Base-by-base conservation (phyloP, 2,329 filamentous ascomycete genomes). In the Thelonectria rubi region DNA sequence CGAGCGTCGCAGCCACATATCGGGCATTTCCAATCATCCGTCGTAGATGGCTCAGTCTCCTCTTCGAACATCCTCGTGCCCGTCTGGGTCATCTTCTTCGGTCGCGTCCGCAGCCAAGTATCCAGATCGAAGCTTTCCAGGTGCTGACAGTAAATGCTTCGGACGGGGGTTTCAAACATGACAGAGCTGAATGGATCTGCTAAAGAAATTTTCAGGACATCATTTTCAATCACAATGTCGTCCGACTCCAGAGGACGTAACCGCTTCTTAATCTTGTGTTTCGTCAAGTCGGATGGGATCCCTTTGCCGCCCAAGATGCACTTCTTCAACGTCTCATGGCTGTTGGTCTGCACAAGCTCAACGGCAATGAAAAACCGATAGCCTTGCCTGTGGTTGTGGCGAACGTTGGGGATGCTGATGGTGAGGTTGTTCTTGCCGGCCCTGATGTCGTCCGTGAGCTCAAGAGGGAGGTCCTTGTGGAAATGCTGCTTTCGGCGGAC, bases 101-200 rank as follows among this genome's bases (percentile, higher is more conserved):
- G 80, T 43, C 92, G 87, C 5, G 90, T 92, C 14, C 81, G 76
- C 9, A 99, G 84, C 80, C 92, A 98, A 1, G 86, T 94, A 18
- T 91, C 85, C 8, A 97, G 86, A 74, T 98, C 94, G 73, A 98
- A 97, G 73, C 93, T 97, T 73, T 97, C 92, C 37, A 90, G 80
- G 73, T 99, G 94, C 21, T 80, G 80, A 74, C 95, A 99, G 3
- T 75, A 69, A 8, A 71, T 79, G 24, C 92, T 88, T 26, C 94
- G 89, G 2, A 89, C 92, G 1, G 95, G 94, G 0, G 84, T 82
- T 5, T 85, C 80, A 73, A 91, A 93, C 11, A 95, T 82, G 12
- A 72, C 78, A 1, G 84, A 80, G 58, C 81, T 89, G 71, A 91
- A 91, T 0, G 90, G 89, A 73, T 92, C 90, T 0, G 86, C 80